A percentile compares a stretch with the other conserved stretches of the same genome.
phyloP scores from a whole-genome alignment of 768 basidiomycete genomes.

The Amanita polypyramis region DNA sequence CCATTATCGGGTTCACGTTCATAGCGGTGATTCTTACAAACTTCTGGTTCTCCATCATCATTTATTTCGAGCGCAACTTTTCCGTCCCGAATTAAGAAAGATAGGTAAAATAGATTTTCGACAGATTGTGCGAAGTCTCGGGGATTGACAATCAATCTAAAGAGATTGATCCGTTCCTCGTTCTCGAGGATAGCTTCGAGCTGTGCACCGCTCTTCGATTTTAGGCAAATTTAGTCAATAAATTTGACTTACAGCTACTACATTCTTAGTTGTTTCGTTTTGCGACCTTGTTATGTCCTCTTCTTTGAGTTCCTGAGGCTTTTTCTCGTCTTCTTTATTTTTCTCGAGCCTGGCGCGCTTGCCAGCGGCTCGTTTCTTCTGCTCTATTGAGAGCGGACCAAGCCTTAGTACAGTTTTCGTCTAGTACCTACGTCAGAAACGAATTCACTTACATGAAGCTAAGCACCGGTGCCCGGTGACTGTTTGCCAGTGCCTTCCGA shows the following conservation, averaged over 20 bases:
- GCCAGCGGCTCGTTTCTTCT: constrained; percentile 55
- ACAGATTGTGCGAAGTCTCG: constrained; percentile 87
- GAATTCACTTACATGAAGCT: constrained; percentile 70
- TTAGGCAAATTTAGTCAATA: background rate
- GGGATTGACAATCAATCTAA: constrained; percentile 85
- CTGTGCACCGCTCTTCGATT: constrained; percentile 23
- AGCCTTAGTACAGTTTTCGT: constrained; percentile 46
- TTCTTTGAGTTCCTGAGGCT: constrained; percentile 74
- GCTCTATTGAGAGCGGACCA: constrained; percentile 81
- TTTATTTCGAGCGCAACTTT: constrained; percentile 64
- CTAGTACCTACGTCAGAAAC: background rate
- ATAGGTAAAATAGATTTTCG: constrained; percentile 93
- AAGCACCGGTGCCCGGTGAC: constrained; percentile 66
- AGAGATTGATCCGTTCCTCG: constrained; percentile 57
- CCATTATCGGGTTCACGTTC: background rate
- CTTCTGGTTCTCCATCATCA: constrained; percentile 59
- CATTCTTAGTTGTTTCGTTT: constrained; percentile 88
- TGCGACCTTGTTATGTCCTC: constrained; percentile 76
- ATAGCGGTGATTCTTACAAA: constrained; percentile 41
- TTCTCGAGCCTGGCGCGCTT: constrained; percentile 67
- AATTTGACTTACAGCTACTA: constrained; percentile 44
- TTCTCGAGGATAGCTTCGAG: constrained; percentile 49
- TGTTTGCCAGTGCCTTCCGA: constrained; percentile 72
- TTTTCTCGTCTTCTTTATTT: constrained; percentile 53
- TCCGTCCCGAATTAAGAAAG: constrained; percentile 85